Evolutionary conservation across 2,329 filamentous ascomycete species (phyloP).

Genomic region (Rhinocladiella similis): DNA sequence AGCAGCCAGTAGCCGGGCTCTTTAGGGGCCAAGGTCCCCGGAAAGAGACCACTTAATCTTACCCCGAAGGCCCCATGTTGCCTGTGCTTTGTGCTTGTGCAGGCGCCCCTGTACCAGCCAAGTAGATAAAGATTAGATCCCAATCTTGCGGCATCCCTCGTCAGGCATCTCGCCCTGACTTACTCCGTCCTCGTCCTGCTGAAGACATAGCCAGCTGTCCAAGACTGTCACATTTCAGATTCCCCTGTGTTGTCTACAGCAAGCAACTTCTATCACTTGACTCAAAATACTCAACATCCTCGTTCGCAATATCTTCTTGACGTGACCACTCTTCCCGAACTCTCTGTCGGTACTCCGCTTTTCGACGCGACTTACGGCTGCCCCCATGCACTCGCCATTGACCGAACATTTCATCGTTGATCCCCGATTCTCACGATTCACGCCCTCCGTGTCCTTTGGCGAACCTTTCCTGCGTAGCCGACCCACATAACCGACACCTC

Average conservation of each 20-base stretch:
- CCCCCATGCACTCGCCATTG: conserved; percentile 16
- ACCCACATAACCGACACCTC: conserved; percentile 15
- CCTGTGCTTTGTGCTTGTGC: background rate
- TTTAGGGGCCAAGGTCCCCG: background rate
- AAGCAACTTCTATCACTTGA: background rate
- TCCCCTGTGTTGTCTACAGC: background rate
- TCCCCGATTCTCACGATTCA: conserved; percentile 7
- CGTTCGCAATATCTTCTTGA: background rate
- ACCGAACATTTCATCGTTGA: conserved; percentile 9
- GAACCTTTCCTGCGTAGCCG: conserved; percentile 7
- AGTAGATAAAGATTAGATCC: background rate
- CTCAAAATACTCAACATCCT: background rate
- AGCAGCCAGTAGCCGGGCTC: background rate
- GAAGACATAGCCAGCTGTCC: background rate
- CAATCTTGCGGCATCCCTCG: background rate
- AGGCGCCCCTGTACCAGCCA: background rate
- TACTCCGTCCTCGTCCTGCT: background rate
- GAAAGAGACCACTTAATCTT: background rate
- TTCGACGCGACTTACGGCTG: conserved; percentile 10
- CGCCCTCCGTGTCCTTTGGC: background rate
- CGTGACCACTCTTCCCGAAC: background rate
- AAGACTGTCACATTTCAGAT: background rate
- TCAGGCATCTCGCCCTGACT: background rate
- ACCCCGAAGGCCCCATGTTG: background rate
- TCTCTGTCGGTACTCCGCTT: conserved; percentile 11